These are phyloP conservation scores for Articulospora tetracladia DNA, from an alignment of 495 filamentous ascomycete genomes.

Conservation along the genomic window DNA sequence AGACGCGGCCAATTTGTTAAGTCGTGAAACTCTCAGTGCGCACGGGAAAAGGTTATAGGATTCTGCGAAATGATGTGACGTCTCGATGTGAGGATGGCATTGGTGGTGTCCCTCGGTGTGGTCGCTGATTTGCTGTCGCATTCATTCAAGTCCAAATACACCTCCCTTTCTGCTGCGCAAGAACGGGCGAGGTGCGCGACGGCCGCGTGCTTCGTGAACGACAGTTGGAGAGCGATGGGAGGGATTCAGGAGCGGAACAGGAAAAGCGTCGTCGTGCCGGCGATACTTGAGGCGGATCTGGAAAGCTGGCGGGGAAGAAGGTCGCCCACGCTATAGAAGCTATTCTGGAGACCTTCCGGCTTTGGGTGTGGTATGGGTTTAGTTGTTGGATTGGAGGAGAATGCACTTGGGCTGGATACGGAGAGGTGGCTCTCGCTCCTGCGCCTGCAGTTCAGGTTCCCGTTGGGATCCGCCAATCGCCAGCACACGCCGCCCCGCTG, in stretches of 20 bases:
- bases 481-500: neutral
- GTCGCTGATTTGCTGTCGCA: constrained; percentile 15
- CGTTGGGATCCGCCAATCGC: neutral
- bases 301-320: constrained; percentile 1
- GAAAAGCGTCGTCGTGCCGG: neutral
- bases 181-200: too few relatives aligned
- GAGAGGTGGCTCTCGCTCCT: neutral
- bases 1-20: constrained; percentile 22
- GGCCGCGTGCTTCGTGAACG: neutral
- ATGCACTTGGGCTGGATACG: neutral
- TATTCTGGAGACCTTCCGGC: neutral
- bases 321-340: neutral
- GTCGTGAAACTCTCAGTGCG: constrained; percentile 8
- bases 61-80: constrained; percentile 8
- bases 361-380: neutral
- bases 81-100: constrained; percentile 9
- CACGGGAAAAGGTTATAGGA: neutral
- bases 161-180: neutral
- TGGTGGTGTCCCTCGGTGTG: constrained; percentile 1
- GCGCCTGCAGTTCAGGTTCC: neutral
- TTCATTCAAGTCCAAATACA: neutral
- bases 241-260: neutral
- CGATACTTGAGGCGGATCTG: neutral
- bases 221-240: neutral
- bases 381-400: too few relatives aligned